Conservation (phyloP, 164 flowering plant species). For the Vitis labrusca region DNA sequence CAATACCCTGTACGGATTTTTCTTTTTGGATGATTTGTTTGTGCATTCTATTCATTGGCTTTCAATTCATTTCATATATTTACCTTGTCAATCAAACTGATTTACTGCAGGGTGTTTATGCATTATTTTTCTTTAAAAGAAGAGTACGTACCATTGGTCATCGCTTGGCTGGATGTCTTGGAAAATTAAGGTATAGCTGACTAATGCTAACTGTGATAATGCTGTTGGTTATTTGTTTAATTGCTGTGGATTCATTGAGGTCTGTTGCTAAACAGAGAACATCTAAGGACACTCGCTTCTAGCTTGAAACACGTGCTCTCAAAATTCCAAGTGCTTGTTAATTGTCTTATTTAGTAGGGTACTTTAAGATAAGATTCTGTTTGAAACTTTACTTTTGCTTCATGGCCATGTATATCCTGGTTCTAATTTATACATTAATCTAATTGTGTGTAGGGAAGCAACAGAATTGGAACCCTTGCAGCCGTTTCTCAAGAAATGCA, state of each 20-base stretch:
- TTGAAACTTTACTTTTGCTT: not conserved
- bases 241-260: no score
- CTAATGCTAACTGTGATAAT: not conserved
- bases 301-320: not conserved
- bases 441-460: conserved; percentile 51
- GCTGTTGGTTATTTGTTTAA: no score
- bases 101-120: conserved; percentile 80
- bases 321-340: not conserved
- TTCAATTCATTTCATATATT: not conserved
- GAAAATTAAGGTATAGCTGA: conserved; percentile 71
- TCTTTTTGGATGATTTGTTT: conserved; percentile 1
- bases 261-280: no score
- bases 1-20: conserved; percentile 71
- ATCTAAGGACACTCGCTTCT: not conserved
- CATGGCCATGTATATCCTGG: not conserved
- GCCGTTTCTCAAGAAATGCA: conserved; percentile 77
- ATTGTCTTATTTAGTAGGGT: not conserved
- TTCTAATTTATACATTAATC: not conserved
- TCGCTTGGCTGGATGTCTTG: conserved; percentile 76
- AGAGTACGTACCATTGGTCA: conserved; percentile 76
- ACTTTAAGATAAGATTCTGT: not conserved
- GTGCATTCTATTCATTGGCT: not conserved
- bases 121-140: conserved; percentile 77
- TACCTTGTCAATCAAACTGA: not conserved
- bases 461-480: conserved; percentile 86